These are phyloP conservation scores for Nigrospora oryzae DNA, from an alignment of 2,329 filamentous ascomycete species.

Conservation along the genomic window DNA sequence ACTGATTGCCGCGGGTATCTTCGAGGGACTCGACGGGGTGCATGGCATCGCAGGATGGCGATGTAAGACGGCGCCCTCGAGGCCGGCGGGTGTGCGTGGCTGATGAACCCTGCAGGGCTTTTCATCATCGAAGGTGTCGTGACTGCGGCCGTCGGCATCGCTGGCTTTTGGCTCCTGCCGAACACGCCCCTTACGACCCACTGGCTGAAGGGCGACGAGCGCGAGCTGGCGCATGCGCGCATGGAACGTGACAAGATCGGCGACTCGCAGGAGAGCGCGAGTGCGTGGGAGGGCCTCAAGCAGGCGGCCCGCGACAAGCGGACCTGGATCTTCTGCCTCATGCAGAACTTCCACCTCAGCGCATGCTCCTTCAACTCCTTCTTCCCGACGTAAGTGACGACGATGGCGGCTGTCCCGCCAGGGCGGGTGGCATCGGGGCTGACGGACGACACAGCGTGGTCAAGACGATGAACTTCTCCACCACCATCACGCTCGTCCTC, in stretches of 20 bases:
- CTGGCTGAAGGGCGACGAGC: constrained; percentile 37
- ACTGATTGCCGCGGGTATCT: constrained; percentile 49
- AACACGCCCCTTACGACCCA: constrained; percentile 29
- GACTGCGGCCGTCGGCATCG: constrained; percentile 51
- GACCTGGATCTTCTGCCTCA: constrained; percentile 43
- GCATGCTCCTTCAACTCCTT: constrained; percentile 39
- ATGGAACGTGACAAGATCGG: constrained; percentile 44
- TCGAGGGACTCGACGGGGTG: constrained; percentile 44
- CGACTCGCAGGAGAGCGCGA: constrained; percentile 26
- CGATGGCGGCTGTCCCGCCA: no score
- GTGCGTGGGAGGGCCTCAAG: constrained; percentile 36
- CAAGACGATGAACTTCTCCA: constrained; percentile 1
- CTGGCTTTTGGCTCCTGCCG: constrained; percentile 48
- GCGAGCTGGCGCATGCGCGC: constrained; percentile 35
- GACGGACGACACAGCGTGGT: background rate
- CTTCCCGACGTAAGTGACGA: constrained; percentile 24
- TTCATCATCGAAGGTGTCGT: constrained; percentile 50
- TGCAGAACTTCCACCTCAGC: constrained; percentile 47
- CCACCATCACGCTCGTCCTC: constrained; percentile 1
- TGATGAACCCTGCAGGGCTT: constrained; percentile 20
- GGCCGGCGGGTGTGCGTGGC: no score
- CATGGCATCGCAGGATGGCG: constrained; percentile 35
- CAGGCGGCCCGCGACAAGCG: constrained; percentile 39
- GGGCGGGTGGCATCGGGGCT: no score
- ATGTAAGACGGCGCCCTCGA: constrained; percentile 9